Evolutionary conservation across 768 basidiomycete genomes (phyloP).

Genomic region (Rhizopogon salebrosus): DNA sequence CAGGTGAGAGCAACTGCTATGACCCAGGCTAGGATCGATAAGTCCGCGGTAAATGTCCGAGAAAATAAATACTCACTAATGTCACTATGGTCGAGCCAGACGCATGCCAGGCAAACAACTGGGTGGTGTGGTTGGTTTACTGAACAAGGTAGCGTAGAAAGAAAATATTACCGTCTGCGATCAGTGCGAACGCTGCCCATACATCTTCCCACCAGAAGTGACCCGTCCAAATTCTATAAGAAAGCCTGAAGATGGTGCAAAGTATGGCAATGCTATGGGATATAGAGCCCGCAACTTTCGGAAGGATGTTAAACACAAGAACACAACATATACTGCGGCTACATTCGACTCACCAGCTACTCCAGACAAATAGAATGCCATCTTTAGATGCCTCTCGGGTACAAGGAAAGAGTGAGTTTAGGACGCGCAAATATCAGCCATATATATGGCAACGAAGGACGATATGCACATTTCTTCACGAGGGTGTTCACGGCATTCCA

Average conservation of each 20-base stretch:
- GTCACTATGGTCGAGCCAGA: slow-evolving; percentile 1
- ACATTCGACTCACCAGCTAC: background rate
- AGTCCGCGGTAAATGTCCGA: background rate
- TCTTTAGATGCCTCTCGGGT: background rate
- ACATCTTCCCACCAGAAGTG: slow-evolving; percentile 27
- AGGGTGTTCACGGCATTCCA: background rate
- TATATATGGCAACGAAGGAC: no score
- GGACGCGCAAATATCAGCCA: background rate
- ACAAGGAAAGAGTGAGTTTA: background rate
- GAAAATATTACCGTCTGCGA: slow-evolving; percentile 5
- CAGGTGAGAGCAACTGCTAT: slow-evolving; percentile 7
- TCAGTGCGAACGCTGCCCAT: slow-evolving; percentile 18
- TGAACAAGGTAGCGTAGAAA: background rate
- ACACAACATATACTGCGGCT: background rate
- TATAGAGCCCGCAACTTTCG: slow-evolving; percentile 10
- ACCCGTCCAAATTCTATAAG: slow-evolving; percentile 13
- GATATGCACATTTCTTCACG: no score
- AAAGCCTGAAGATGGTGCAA: slow-evolving; percentile 19
- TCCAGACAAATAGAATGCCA: background rate
- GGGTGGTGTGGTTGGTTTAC: background rate
- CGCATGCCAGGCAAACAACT: slow-evolving; percentile 6
- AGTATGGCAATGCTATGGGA: slow-evolving; percentile 19
- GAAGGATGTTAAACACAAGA: background rate
- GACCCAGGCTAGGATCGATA: slow-evolving; percentile 8
- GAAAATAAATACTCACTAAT: slow-evolving; percentile 5